Evolutionary conservation across 176 grass and related monocot genomes (phyloP), one percentile per base, ranked within the genome.

Genomic region (Thinopyrum elongatum): DNA sequence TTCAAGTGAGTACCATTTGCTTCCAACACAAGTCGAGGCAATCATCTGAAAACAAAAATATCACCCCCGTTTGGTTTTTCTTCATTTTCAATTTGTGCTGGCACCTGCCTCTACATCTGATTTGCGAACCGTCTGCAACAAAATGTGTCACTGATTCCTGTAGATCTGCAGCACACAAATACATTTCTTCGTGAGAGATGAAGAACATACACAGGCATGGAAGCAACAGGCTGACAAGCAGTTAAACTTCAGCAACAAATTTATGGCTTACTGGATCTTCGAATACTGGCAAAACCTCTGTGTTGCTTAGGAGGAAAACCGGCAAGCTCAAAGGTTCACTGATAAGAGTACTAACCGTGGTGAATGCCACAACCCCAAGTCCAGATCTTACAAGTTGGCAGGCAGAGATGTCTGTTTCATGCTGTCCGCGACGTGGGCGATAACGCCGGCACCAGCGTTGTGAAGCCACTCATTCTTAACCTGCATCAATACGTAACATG

Each of bases 381-480:
- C 17, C 19, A 35, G 8, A 76, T 35, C 67, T 46, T 80, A 95
- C 16, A 95, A 42, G 81, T 89, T 93, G 47, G 95, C 23, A 22
- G 59, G 74, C 71, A 91, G 67, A 74, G 35, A 71, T 78, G 89
- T 55, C 6, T 93, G 91, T 70, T 87, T 95, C 80, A 98, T 46
- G 62, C 57, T 92, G 65, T 95, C 89, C 0, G 83, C 87, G 5
- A 95, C 87, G 42, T 98, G 95, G 58, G 91, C 80, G 74, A 95
- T 98, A 83, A 98, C 87, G 1, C 91, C 89, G 5, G 95, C 93
- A 31, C 95, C 95, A 8, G 91, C 95, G 21, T 88, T 90, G 70
- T 95, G 87, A 49, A 95, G 61, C 95, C 92, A 98, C 65, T 93
- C 87, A 35, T 70, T 86, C 85, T 95, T 95, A 5, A 98, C 95